phyloP scores from a whole-genome alignment of 352 stramenopile species.

The Globisporangium nagaii region DNA sequence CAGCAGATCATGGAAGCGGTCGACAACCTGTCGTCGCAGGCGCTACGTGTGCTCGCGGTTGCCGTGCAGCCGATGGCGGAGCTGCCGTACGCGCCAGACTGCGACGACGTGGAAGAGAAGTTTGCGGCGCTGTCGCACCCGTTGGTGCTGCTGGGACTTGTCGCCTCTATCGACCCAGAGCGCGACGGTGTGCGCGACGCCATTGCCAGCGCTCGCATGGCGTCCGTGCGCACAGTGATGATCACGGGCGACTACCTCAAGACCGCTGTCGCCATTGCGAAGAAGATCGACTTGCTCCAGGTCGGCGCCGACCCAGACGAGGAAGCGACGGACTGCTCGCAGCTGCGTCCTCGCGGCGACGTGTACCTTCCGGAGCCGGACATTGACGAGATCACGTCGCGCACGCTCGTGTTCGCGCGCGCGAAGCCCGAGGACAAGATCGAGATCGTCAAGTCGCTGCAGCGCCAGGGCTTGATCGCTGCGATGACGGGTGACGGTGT shows the following conservation, averaged over 20 bases:
- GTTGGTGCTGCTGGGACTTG: constrained; percentile 89
- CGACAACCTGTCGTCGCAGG: constrained; percentile 65
- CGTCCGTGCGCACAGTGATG: constrained; percentile 84
- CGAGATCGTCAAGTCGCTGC: constrained; percentile 93
- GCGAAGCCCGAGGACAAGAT: constrained; percentile 96
- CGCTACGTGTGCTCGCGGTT: constrained; percentile 86
- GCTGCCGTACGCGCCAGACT: constrained; percentile 35
- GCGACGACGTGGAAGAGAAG: constrained; percentile 64
- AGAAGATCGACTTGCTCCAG: constrained; percentile 90
- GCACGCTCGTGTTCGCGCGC: constrained; percentile 90
- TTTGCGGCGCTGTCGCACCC: constrained; percentile 57
- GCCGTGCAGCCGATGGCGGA: constrained; percentile 68
- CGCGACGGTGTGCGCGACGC: constrained; percentile 57
- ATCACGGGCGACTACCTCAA: constrained; percentile 95
- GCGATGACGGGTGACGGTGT: constrained; percentile 98
- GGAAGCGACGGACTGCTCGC: constrained; percentile 72
- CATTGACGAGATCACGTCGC: constrained; percentile 84
- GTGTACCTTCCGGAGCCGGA: constrained; percentile 66
- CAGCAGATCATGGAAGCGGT: constrained; percentile 50
- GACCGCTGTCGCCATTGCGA: constrained; percentile 92
- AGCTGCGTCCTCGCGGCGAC: constrained; percentile 39
- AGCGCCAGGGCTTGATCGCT: constrained; percentile 85
- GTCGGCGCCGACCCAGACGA: constrained; percentile 45
- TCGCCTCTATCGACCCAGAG: constrained; percentile 88
- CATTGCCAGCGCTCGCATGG: constrained; percentile 36